These are phyloP conservation scores for Hypoxylon sp. DNA, from an alignment of 2,329 filamentous ascomycete genomes.

Conservation along the genomic window DNA sequence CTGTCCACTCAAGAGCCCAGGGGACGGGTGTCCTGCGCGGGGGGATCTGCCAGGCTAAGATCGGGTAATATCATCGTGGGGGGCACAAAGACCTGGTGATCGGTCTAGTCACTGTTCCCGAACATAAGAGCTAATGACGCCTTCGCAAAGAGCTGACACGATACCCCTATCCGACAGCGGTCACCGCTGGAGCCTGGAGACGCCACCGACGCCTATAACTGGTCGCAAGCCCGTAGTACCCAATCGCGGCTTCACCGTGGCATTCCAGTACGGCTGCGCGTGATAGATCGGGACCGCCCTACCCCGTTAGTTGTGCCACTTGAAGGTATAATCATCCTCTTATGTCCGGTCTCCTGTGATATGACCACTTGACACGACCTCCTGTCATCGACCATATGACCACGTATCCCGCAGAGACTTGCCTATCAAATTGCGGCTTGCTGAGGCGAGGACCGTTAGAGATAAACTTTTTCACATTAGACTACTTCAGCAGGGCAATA, in stretches of 20 bases:
- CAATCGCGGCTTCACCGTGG: constrained; percentile 34
- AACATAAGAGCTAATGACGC: constrained; percentile 38
- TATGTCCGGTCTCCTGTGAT: constrained; percentile 25
- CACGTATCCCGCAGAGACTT: constrained; percentile 18
- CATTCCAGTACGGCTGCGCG: constrained; percentile 32
- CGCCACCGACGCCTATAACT: constrained; percentile 31
- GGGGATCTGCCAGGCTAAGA: constrained; percentile 42
- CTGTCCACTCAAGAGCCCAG: constrained; percentile 40
- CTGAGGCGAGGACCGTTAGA: constrained; percentile 9
- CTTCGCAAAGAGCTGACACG: constrained; percentile 37
- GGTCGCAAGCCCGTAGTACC: constrained; percentile 25
- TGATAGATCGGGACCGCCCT: constrained; percentile 34
- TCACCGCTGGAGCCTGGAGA: constrained; percentile 28
- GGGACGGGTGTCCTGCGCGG: constrained; percentile 33
- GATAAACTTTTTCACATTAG: constrained; percentile 13
- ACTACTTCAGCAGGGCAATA: constrained; percentile 24
- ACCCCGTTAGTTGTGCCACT: constrained; percentile 31
- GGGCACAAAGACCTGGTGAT: constrained; percentile 28
- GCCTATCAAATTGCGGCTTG: constrained; percentile 30
- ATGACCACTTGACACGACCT: constrained; percentile 16
- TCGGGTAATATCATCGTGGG: constrained; percentile 46
- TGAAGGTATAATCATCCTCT: constrained; percentile 27
- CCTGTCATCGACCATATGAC: constrained; percentile 28
- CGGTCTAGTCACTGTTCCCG: constrained; percentile 36
- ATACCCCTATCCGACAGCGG: constrained; percentile 46